A percentile compares a stretch with the other conserved stretches of the same genome.
phyloP scores from a whole-genome alignment of 2,329 filamentous ascomycete species.

The Exophiala lecanii-corni region DNA sequence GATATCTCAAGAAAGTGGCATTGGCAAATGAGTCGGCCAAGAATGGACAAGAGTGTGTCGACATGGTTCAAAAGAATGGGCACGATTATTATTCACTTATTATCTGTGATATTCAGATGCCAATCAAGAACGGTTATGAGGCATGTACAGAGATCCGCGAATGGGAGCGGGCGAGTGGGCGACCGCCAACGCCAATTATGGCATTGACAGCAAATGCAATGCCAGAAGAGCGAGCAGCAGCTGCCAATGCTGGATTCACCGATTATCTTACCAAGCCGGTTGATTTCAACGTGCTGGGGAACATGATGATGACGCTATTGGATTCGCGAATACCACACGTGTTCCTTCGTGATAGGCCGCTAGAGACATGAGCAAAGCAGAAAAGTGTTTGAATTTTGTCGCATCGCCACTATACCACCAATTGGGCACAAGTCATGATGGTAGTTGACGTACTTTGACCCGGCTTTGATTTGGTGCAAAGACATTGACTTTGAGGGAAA shows the following conservation, averaged over 20 bases:
- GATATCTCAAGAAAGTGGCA: conserved; percentile 46
- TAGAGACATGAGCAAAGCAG: conserved; percentile 17
- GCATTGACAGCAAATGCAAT: conserved; percentile 47
- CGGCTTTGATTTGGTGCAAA: too few species aligned
- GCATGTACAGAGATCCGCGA: conserved; percentile 43
- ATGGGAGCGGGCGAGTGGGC: conserved; percentile 44
- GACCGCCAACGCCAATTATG: conserved; percentile 46
- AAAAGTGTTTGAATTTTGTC: neutral
- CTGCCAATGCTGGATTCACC: conserved; percentile 44
- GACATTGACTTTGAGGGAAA: too few species aligned
- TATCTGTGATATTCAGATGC: conserved; percentile 50
- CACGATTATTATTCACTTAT: conserved; percentile 47
- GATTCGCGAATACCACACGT: conserved; percentile 39
- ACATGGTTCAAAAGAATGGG: conserved; percentile 42
- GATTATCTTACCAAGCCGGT: conserved; percentile 49
- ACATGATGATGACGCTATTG: conserved; percentile 47
- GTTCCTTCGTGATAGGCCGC: conserved; percentile 38
- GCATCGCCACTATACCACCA: conserved; percentile 4
- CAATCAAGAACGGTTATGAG: conserved; percentile 46
- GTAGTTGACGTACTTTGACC: too few species aligned
- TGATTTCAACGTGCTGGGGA: conserved; percentile 45
- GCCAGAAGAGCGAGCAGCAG: conserved; percentile 46
- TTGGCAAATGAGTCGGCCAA: conserved; percentile 42
- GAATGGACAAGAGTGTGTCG: conserved; percentile 45
- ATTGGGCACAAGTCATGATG: too few species aligned